Conservation (phyloP, 441 rosid genomes). For the Jatropha multifida region DNA sequence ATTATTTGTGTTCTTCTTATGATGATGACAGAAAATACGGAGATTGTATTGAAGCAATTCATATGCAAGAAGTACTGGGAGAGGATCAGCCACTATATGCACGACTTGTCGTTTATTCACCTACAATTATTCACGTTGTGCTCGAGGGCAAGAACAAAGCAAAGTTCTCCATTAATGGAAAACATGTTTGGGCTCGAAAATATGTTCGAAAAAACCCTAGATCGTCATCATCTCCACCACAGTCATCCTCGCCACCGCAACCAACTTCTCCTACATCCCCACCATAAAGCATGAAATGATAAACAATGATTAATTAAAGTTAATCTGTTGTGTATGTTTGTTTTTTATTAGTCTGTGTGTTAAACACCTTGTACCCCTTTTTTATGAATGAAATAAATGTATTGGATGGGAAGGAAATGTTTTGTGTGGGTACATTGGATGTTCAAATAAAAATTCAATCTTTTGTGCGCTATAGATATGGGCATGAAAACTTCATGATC, state of each 20-base stretch:
- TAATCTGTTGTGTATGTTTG: too few relatives aligned
- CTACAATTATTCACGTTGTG: constrained; percentile 27
- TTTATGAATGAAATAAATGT: too few relatives aligned
- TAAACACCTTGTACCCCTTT: too few relatives aligned
- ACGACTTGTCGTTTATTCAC: constrained; percentile 43
- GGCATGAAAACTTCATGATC: too few relatives aligned
- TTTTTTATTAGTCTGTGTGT: too few relatives aligned
- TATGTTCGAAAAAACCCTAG: constrained; percentile 37
- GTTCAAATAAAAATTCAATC: too few relatives aligned
- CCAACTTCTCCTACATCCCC: constrained; percentile 4
- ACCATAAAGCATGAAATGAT: neutral
- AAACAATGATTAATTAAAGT: neutral
- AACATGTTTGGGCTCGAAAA: constrained; percentile 74
- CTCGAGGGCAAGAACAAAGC: constrained; percentile 36
- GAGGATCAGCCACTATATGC: constrained; percentile 61
- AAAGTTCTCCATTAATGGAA: constrained; percentile 67
- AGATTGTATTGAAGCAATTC: constrained; percentile 41
- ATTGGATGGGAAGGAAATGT: too few relatives aligned
- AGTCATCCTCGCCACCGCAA: neutral
- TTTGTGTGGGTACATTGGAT: too few relatives aligned
- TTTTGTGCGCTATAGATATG: too few relatives aligned
- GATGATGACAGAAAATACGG: constrained; percentile 52
- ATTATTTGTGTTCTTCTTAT: neutral
- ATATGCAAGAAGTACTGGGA: constrained; percentile 50
- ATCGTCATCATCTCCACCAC: neutral